Evolutionary conservation across 768 basidiomycete genomes (phyloP), one percentile per base, ranked within the genome.

Genomic region (Tulasnella sp.): DNA sequence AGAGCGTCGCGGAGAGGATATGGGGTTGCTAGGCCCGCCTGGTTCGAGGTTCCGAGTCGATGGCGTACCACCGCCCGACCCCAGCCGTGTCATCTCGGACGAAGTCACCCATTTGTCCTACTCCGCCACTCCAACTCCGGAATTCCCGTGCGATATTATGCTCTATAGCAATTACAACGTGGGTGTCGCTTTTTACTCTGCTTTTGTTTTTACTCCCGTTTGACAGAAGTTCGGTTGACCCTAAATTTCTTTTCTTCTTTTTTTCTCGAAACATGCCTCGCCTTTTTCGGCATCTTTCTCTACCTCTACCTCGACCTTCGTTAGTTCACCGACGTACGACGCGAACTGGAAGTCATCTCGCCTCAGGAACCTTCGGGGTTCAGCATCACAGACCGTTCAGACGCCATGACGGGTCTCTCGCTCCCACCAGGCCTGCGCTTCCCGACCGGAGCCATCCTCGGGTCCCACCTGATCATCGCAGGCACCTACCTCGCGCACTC

Each of bases 151-250:
- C 83, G 94, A 98, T 83, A 94, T 98, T 42, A 94, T 91, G 86
- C 88, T 97, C 40, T 99, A 97, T 86, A 96, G 95, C 83, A 99
- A 99, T 85, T 98, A 97, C 88, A 98, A 98, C 87, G 94, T 95
- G 83, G 83, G 92, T 87, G 75, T 50, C 50, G 75, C 28, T 31
- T 60, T 41, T 79, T 37, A 6, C 2, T 37, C 6, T n/a, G n/a
- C n/a, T n/a, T n/a, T n/a, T n/a, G n/a, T 37, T 37, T 37, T 37
- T 37, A 37, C 37, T 37, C 46, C 6, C 31, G 41, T 42, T 50
- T 3, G 12, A n/a, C 5, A 28, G 31, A 64, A 64, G 74, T 76
- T 78, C 77, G 24, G 79, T 44, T 24, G 54, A 44, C 74, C 60
- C 28, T 41, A 42, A 42, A 9, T 34, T 80, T 28, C 18, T 18